phyloP scores from a whole-genome alignment of 768 basidiomycete genomes.

The Tricholoma sp. region DNA sequence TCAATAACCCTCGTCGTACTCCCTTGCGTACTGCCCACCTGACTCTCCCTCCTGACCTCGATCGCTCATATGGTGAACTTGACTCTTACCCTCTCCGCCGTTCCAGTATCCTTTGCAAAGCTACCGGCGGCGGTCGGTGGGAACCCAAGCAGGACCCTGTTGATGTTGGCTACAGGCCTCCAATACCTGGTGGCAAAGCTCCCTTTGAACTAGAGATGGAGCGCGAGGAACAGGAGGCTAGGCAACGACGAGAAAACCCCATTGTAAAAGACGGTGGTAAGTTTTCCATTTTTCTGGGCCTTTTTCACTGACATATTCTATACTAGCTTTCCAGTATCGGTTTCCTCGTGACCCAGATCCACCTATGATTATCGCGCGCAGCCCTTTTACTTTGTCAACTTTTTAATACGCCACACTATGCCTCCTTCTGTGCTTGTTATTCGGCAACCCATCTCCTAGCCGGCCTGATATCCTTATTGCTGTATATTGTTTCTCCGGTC shows the following conservation, averaged over 20 bases:
- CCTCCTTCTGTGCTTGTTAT: slow-evolving; percentile 4
- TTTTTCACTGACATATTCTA: not conserved
- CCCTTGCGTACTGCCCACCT: slow-evolving; percentile 27
- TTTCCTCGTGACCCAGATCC: slow-evolving; percentile 47
- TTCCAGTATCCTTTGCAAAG: slow-evolving; percentile 68
- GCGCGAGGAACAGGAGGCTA: slow-evolving; percentile 52
- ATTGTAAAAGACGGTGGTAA: slow-evolving; percentile 53
- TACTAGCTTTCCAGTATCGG: slow-evolving; percentile 63
- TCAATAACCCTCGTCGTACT: slow-evolving; percentile 27
- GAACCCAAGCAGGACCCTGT: slow-evolving; percentile 53
- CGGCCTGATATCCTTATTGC: slow-evolving; percentile 38
- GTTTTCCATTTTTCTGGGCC: not conserved
- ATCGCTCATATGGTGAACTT: slow-evolving; percentile 62
- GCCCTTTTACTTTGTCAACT: slow-evolving; percentile 53
- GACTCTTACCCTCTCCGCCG: slow-evolving; percentile 70
- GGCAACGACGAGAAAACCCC: slow-evolving; percentile 50
- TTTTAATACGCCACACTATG: slow-evolving; percentile 34
- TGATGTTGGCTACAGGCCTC: slow-evolving; percentile 46
- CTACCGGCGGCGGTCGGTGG: slow-evolving; percentile 78
- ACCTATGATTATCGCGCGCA: slow-evolving; percentile 31
- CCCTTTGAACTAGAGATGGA: slow-evolving; percentile 69
- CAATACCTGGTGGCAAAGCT: slow-evolving; percentile 62
- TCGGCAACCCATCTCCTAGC: slow-evolving; percentile 9
- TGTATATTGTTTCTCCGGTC: slow-evolving; percentile 38
- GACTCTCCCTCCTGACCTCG: slow-evolving; percentile 34